These are phyloP conservation scores for Daedaleopsis sinensis DNA, from an alignment of 768 basidiomycete species.

Conservation along the genomic window DNA sequence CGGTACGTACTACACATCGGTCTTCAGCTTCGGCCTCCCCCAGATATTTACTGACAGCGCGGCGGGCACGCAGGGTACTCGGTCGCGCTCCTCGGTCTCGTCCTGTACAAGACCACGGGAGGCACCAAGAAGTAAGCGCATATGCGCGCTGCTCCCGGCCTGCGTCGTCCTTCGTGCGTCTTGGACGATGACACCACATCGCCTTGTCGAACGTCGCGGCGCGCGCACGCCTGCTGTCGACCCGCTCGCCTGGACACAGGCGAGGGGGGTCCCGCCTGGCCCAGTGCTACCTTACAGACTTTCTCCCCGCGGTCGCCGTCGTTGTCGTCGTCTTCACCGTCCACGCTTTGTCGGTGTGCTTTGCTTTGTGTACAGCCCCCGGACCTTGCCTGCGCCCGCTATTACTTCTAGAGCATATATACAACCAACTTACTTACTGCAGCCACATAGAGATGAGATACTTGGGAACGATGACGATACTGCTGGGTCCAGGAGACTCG, in stretches of 20 bases:
- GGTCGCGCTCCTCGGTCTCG: constrained; percentile 81
- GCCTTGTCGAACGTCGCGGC: neutral
- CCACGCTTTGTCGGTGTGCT: neutral
- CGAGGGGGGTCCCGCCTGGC: too few species aligned
- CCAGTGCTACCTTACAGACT: too few species aligned
- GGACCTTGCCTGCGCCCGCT: too few species aligned
- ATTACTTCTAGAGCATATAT: too few species aligned
- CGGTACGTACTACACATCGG: constrained; percentile 43
- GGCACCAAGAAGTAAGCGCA: constrained; percentile 44
- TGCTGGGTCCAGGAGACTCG: too few species aligned
- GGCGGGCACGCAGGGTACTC: constrained; percentile 56
- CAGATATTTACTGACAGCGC: too few species aligned
- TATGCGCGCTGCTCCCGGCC: too few species aligned
- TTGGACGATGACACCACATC: neutral
- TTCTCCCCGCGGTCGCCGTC: too few species aligned
- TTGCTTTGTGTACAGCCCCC: neutral
- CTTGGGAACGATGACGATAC: too few species aligned
- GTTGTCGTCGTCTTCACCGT: neutral
- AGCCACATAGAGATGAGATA: too few species aligned
- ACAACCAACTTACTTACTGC: too few species aligned
- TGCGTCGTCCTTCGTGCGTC: neutral
- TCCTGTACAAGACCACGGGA: constrained; percentile 82
- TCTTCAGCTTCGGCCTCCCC: too few species aligned
- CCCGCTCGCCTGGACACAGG: neutral
- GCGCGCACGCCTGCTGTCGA: neutral